A percentile compares a stretch with the other conserved stretches of the same genome.
phyloP scores from a whole-genome alignment of 1,284 basidiomycete genomes.

The Xerocomus amazonicus region DNA sequence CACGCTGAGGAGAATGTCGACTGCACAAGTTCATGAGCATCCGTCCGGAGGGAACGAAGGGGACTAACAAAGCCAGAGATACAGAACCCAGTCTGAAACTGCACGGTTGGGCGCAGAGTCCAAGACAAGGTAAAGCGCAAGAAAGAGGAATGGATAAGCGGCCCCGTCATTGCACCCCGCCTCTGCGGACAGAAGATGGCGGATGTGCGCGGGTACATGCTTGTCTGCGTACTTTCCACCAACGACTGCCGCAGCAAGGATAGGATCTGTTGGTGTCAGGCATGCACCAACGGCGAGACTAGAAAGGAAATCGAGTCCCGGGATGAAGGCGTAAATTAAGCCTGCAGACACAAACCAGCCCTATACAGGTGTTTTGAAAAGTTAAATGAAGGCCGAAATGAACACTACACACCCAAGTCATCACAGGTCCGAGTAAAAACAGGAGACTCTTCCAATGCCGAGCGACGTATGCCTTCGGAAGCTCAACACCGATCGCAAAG shows the following conservation, averaged over 20 bases:
- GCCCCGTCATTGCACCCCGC: slow-evolving; percentile 93
- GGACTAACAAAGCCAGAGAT: slow-evolving; percentile 77
- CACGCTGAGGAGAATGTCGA: slow-evolving; percentile 81
- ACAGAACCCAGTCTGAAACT: slow-evolving; percentile 78
- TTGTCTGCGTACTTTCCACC: slow-evolving; percentile 99
- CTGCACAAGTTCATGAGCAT: slow-evolving; percentile 35
- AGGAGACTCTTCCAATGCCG: slow-evolving; percentile 88
- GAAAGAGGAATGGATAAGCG: slow-evolving; percentile 94
- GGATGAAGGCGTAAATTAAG: slow-evolving; percentile 87
- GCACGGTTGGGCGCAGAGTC: slow-evolving; percentile 62
- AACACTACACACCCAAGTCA: slow-evolving; percentile 71
- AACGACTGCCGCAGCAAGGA: slow-evolving; percentile 85
- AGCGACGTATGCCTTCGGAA: slow-evolving; percentile 90
- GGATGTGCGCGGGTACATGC: slow-evolving; percentile 94
- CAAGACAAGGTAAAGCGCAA: slow-evolving; percentile 87
- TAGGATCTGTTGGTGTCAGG: slow-evolving; percentile 96
- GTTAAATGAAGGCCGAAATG: slow-evolving; percentile 8
- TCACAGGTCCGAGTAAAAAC: slow-evolving; percentile 85
- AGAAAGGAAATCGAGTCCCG: slow-evolving; percentile 82
- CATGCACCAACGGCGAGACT: slow-evolving; percentile 89
- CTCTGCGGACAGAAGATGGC: slow-evolving; percentile 88
- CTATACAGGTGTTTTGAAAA: slow-evolving; percentile 35
- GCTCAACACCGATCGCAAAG: slow-evolving; percentile 95
- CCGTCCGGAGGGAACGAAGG: neutral
- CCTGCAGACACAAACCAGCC: slow-evolving; percentile 91